Evolutionary conservation across 768 basidiomycete species (phyloP), one percentile per base, ranked within the genome.

Genomic region (Pleurotus sapidus): DNA sequence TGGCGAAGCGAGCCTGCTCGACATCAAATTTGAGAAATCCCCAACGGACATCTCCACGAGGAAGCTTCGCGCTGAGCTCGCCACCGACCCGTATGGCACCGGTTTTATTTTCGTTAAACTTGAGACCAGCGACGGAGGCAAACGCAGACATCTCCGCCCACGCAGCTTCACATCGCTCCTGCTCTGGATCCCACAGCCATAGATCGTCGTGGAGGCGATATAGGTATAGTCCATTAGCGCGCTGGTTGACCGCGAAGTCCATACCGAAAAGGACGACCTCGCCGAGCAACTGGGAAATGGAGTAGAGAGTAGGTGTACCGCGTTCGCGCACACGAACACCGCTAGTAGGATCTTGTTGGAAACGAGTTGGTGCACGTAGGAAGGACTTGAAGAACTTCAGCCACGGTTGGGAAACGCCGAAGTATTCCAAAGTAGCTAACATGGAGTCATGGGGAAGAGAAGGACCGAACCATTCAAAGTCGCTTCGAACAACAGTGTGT

Each of bases 211-310:
- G 76, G 64, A 78, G 74, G 49, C 77, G 68, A 54, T 78, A 72
- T n/a, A 81, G 69, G 63, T 69, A 75, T 9, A 81, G 60, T 3
- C 77, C 77, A 20, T 71, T 55, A 1, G 77, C 72, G 27, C 62
- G 63, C 54, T 77, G 77, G 49, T 79, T 79, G 56, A 79, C 75
- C 4, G 77, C 77, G 56, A 76, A 77, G 61, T 81, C 78, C 76
- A 81, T 77, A 20, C 67, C 69, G 61, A 77, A 80, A 38, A 79
- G 54, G 14, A 78, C 51, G 3, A 65, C 66, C 58, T 80, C 78
- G 6, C 77, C 77, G 53, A 71, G 78, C 4, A 78, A 63, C 1
- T 66, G 69, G 57, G 75, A 74, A 38, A 80, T 64, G 3, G 74
- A 68, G 56, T 79, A 75, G 46, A 69, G 68, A 61, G 77, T 74